A percentile compares a stretch with the other conserved stretches of the same genome.
These are phyloP conservation scores for Fomitiporia mediterranea DNA, from an alignment of 1,284 basidiomycete species.

Conservation along the genomic window DNA sequence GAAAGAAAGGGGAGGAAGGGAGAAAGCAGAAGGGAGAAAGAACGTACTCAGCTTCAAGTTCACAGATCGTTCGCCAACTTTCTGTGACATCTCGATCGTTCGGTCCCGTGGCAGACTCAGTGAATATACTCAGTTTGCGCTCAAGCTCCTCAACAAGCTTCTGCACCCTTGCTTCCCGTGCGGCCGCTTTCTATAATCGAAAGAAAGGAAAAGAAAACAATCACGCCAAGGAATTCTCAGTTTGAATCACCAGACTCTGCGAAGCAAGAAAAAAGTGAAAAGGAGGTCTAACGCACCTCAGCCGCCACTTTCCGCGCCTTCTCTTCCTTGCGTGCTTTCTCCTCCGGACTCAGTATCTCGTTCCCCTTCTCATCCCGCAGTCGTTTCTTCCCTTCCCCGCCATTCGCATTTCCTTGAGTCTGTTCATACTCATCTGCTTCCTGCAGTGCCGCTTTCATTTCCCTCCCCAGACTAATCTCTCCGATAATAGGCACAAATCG, in stretches of 20 bases:
- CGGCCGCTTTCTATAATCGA: conserved; percentile 65
- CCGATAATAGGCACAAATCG: conserved; percentile 82
- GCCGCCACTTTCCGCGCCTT: conserved; percentile 62
- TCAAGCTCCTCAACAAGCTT: conserved; percentile 83
- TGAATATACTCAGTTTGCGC: conserved; percentile 88
- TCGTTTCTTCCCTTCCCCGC: conserved; percentile 32
- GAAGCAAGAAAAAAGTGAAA: conserved; percentile 9
- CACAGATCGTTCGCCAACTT: conserved; percentile 75
- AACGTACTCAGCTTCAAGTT: conserved; percentile 77
- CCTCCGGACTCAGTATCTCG: conserved; percentile 76
- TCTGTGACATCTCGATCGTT: conserved; percentile 63
- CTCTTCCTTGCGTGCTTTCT: conserved; percentile 76
- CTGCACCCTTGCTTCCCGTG: conserved; percentile 72
- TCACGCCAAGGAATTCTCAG: not conserved
- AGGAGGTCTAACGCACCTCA: conserved; percentile 48
- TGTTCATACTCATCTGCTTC: conserved; percentile 80
- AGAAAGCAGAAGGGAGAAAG: conserved; percentile 10
- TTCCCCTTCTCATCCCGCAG: conserved; percentile 61
- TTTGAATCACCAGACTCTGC: not conserved
- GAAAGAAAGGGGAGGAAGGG: not conserved
- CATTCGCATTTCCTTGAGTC: too few species aligned
- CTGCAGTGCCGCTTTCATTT: conserved; percentile 98
- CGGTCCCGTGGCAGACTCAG: conserved; percentile 80
- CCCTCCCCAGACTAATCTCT: conserved; percentile 78
- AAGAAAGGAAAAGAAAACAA: not conserved